Base-by-base conservation (phyloP, 495 filamentous ascomycete species). In the Letharia lupina region DNA sequence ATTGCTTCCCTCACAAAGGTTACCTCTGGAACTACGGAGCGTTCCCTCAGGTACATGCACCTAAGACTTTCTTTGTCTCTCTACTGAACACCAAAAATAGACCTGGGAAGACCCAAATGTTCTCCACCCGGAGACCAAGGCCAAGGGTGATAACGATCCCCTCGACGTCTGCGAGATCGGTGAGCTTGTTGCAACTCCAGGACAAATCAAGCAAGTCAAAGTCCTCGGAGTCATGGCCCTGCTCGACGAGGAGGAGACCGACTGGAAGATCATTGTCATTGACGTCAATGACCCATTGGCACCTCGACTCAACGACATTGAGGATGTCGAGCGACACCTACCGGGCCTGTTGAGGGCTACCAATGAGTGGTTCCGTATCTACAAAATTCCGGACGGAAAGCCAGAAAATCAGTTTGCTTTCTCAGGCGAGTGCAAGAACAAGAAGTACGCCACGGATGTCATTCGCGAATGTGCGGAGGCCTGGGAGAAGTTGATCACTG, bases 301-400 rank as follows among this genome's bases (percentile, higher is more conserved):
- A 61, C 77, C 89, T 68, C 96, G 96, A 85, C 91, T 99, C 72
- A 91, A 99, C 79, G 93, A 98, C 78, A 89, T 99, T 72, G 95
- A 98, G 84, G 95, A 99, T 78, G 93, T 99, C 65, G 95, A 98
- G 84, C 88, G 93, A 75, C 95, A 98, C 83, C 89, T 99, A 35
- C 95, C 95, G 54, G 95, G 95, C 68, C 89, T 98, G 48, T 82
- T 99, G 74, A 86, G 95, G 69, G 95, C 95, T 74, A 98, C 94
- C 75, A 99, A 99, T 76, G 95, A 99, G 85, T 99, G 95, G 95
- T 99, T 99, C 90, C 91, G 95, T 78, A 98, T 99, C 85, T 99
- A 99, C 87, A 98, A 98, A 85, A 98, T 99, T 81, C 95, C 95
- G 73, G 95, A 99, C 75, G 95, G 95, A 83, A 99, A 98, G 91